Evolutionary conservation across 2,329 filamentous ascomycete genomes (phyloP), one percentile per base, ranked within the genome.

Genomic region (Exophiala sp.): DNA sequence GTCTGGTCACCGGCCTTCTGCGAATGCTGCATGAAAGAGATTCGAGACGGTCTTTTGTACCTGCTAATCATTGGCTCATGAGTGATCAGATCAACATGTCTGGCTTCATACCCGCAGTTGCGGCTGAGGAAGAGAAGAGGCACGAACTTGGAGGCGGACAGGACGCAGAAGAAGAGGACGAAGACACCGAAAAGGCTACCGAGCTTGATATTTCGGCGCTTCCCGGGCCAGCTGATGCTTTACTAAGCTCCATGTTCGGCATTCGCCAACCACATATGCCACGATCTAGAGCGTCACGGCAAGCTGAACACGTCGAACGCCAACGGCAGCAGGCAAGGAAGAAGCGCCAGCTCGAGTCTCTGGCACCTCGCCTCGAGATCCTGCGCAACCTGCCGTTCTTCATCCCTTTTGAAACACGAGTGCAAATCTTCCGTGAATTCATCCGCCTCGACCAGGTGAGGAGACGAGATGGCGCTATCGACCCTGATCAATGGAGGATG

Each of bases 331-430:
- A 89, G 64, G 81, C 84, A 59, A 84, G 84, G 65, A 78, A 81
- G 5, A 84, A 85, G 40, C 79, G 86, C 35, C 82, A 88, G 57
- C 73, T 95, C 20, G 88, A 91, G 44, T 81, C 87, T 11, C 84
- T 96, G 57, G 89, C 88, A 0, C 92, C 94, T 0, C 86, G 92
- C 62, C 76, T 96, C 8, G 91, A 96, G 66, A 88, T 99, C 4
- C 72, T 99, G 47, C 87, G 94, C 62, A 95, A 97, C 65, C 95
- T 99, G 85, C 94, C 94, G 0, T 99, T 97, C 68, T 88, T 92
- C 62, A 94, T 99, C 41, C 94, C 92, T 0, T 99, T 99, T 64
- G 84, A 89, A 35, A 94, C 89, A 0, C 80, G 94, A 43, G 94
- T 99, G 3, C 84, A 91, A 67, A 92, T 97, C 20, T 97, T 99